Conservation (phyloP, 78 protist species). For the Bodo saltans region DNA sequence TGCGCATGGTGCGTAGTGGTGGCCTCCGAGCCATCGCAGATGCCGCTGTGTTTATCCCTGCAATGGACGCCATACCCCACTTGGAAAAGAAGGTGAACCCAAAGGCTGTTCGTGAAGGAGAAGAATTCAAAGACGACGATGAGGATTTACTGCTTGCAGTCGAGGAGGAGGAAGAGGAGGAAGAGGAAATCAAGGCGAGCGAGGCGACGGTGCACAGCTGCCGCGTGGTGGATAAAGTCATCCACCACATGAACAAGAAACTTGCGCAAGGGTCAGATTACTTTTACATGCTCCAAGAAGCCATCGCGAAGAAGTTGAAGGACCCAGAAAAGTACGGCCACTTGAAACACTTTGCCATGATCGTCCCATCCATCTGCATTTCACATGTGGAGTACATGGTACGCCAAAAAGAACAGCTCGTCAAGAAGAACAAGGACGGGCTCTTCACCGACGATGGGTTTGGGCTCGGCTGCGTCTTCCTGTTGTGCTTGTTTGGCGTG, state of each 20-base stretch:
- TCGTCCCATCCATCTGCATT: constrained; percentile 85
- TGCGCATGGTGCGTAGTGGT: constrained; percentile 87
- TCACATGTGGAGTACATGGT: constrained; percentile 76
- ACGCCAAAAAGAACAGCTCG: constrained; percentile 64
- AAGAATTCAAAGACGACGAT: not conserved
- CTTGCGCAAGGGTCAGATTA: constrained; percentile 85
- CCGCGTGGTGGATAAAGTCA: constrained; percentile 53
- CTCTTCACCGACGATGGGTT: constrained; percentile 93
- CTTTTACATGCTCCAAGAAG: constrained; percentile 67
- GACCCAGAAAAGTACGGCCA: constrained; percentile 52
- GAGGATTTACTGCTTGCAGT: too few species aligned
- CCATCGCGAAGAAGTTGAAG: constrained; percentile 57
- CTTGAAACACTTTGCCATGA: constrained; percentile 61
- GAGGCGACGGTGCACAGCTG: not conserved
- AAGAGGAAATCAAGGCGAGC: not conserved
- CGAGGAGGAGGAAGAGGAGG: constrained; percentile 30
- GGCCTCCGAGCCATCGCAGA: constrained; percentile 59
- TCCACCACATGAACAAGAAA: constrained; percentile 50
- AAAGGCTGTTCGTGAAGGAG: constrained; percentile 1
- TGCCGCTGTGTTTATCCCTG: constrained; percentile 74
- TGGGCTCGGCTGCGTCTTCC: constrained; percentile 87
- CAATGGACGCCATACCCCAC: constrained; percentile 59
- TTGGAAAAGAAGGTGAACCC: constrained; percentile 60
- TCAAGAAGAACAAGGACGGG: constrained; percentile 48
- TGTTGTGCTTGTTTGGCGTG: constrained; percentile 76